Percentiles rank a stretch among this genome's conserved stretches.
Conservation (phyloP, 495 filamentous ascomycete species). For the Podospora appendiculata region DNA sequence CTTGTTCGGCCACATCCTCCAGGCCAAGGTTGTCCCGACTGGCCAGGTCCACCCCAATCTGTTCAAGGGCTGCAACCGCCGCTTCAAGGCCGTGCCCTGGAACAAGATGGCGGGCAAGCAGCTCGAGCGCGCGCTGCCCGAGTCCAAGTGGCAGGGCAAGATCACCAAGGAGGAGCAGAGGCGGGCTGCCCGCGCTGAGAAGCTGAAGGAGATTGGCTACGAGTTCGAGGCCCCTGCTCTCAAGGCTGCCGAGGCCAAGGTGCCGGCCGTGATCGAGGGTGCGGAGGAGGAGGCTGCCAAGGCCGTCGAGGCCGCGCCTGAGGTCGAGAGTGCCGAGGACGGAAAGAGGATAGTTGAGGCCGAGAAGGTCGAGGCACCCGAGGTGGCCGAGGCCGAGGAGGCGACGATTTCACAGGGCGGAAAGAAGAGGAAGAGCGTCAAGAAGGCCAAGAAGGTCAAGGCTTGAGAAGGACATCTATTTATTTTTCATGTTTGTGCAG, state of each 20-base stretch:
- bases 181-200: slow-evolving; percentile 56
- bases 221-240: slow-evolving; percentile 69
- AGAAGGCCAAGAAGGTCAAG: slow-evolving; percentile 24
- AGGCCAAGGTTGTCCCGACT: slow-evolving; percentile 67
- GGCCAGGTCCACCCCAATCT: slow-evolving; percentile 72
- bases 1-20: slow-evolving; percentile 84
- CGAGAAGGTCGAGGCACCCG: slow-evolving; percentile 5
- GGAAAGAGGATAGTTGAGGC: slow-evolving; percentile 3
- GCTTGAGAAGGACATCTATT: not conserved
- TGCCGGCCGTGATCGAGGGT: slow-evolving; percentile 33
- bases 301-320: slow-evolving; percentile 17
- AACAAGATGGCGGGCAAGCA: slow-evolving; percentile 72
- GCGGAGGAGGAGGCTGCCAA: slow-evolving; percentile 21
- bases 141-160: slow-evolving; percentile 68
- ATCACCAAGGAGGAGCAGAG: slow-evolving; percentile 62
- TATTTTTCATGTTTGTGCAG: too few species aligned
- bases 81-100: slow-evolving; percentile 81
- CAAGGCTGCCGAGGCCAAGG: slow-evolving; percentile 48
- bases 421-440: slow-evolving; percentile 23
- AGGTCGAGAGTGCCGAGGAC: slow-evolving; percentile 3
- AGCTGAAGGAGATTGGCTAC: slow-evolving; percentile 76
- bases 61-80: slow-evolving; percentile 79
- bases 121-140: slow-evolving; percentile 57
- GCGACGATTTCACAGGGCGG: slow-evolving; percentile 6
- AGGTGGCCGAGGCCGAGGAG: slow-evolving; percentile 3